These are phyloP conservation scores for Daedaleopsis sinensis DNA, from an alignment of 768 basidiomycete species.

Conservation along the genomic window DNA sequence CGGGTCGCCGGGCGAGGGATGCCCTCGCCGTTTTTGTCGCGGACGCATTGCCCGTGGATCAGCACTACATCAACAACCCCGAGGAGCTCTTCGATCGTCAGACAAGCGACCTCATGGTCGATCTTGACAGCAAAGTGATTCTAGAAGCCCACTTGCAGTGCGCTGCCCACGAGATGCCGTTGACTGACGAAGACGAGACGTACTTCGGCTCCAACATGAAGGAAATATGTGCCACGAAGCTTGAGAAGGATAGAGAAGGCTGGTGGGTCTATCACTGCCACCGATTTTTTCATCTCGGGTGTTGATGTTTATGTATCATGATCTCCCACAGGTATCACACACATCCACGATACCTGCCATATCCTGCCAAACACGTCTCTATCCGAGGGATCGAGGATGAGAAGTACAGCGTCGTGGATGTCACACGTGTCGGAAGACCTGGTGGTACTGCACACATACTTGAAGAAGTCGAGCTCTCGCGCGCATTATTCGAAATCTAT, in stretches of 20 bases:
- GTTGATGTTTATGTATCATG: neutral
- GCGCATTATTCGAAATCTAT: conserved; percentile 87
- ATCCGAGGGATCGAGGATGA: conserved; percentile 81
- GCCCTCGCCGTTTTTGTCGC: conserved; percentile 76
- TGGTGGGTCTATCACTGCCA: conserved; percentile 51
- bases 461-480: conserved; percentile 82
- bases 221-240: conserved; percentile 60
- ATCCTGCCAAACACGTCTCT: conserved; percentile 70
- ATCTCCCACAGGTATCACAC: conserved; percentile 70
- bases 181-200: conserved; percentile 60
- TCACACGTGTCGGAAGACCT: conserved; percentile 44
- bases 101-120: conserved; percentile 65
- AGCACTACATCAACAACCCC: conserved; percentile 72
- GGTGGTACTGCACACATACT: conserved; percentile 50
- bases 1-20: conserved; percentile 80
- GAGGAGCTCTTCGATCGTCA: conserved; percentile 67
- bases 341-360: conserved; percentile 77
- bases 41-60: conserved; percentile 70
- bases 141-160: conserved; percentile 89
- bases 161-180: conserved; percentile 84
- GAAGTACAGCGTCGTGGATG: conserved; percentile 73
- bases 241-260: conserved; percentile 75
- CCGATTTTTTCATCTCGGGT: neutral
- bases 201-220: conserved; percentile 73
- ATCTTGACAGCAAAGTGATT: conserved; percentile 73